Conservation (phyloP, 1,139 yeast genomes). For the Kodamaea suecica region DNA sequence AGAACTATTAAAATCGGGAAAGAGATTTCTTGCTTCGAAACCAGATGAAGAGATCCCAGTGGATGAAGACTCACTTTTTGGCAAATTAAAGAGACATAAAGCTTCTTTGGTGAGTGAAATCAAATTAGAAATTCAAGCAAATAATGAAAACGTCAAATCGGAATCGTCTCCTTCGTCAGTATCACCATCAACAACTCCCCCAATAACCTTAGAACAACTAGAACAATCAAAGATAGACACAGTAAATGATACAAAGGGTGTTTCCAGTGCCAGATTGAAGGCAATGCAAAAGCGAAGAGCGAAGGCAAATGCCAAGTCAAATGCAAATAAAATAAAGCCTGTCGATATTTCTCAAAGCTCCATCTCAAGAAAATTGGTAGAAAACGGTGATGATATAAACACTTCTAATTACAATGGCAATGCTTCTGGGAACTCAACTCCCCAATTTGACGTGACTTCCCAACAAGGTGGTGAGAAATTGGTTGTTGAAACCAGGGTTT, state of each 20-base stretch:
- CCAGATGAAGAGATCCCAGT: conserved; percentile 40
- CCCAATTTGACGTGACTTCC: conserved; percentile 60
- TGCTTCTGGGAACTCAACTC: conserved; percentile 10
- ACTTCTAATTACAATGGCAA: conserved; percentile 19
- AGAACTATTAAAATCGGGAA: conserved; percentile 66
- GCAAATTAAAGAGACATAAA: conserved; percentile 39
- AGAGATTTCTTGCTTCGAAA: conserved; percentile 61
- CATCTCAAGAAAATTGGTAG: conserved; percentile 58
- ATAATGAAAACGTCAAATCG: conserved; percentile 15
- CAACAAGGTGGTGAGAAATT: conserved; percentile 80
- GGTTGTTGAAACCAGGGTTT: conserved; percentile 74
- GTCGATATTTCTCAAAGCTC: conserved; percentile 81
- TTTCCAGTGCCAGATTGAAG: conserved; percentile 74
- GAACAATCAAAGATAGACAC: conserved; percentile 2
- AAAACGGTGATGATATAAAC: conserved; percentile 27
- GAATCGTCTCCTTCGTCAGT: conserved; percentile 13
- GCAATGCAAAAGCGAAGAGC: conserved; percentile 95
- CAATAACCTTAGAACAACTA: conserved; percentile 12
- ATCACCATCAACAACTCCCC: conserved; percentile 17
- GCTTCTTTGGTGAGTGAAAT: conserved; percentile 13
- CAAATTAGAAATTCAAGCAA: conserved; percentile 11
- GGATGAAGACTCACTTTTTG: conserved; percentile 27
- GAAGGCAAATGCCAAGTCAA: conserved; percentile 70
- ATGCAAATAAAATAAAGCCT: conserved; percentile 48
- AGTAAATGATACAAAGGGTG: conserved; percentile 12